Base-by-base conservation (phyloP, 2,329 filamentous ascomycete genomes). In the Escovopsis sp. region DNA sequence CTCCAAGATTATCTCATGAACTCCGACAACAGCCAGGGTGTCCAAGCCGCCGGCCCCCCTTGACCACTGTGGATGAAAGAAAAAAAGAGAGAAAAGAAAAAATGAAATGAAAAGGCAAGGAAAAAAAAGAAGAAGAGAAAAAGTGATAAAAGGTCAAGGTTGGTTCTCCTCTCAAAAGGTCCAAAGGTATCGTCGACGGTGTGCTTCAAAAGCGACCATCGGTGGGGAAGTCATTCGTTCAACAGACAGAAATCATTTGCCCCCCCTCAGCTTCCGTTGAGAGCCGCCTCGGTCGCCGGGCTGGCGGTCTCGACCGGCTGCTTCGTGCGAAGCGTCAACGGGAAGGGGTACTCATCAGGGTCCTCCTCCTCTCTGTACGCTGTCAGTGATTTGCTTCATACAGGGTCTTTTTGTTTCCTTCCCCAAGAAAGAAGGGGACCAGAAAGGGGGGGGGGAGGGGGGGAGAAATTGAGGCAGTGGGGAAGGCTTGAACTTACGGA, bases 311-410 rank as follows among this genome's bases (percentile, higher is more conserved):
- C 11, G 55, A 53, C 35, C 54, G 65, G 58, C 12, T 67, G 67
- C 64, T 75, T 74, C 15, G 66, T 64, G 49, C 73, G 68, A 45
- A 77, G 63, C 6, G 72, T 76, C 48, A 77, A 59, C 26, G 73
- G 72, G 61, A 76, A 77, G 1, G 72, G 69, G 50, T 77, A 76
- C 55, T 77, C 74, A n/a, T 77, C 89, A 1, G 82, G 77, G 53
- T 96, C 91, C 68, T 96, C 91, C 60, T 95, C 88, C 62, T 91
- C 86, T 64, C 86, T 93, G 54, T 46, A 49, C 33, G 3, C 5
- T 45, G 49, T 57, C 49, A 58, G 50, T 41, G 12, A 26, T 35
- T 12, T 15, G 36, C 28, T 18, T 33, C 33, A 23, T 12, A 15
- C 15, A 15, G 15, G 15, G 15, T 15, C 15, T 15, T 15, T 15